Percentiles rank a stretch among this genome's conserved stretches.
Evolutionary conservation across 306 rosid genomes (phyloP).

Genomic region (Rubus idaeus): DNA sequence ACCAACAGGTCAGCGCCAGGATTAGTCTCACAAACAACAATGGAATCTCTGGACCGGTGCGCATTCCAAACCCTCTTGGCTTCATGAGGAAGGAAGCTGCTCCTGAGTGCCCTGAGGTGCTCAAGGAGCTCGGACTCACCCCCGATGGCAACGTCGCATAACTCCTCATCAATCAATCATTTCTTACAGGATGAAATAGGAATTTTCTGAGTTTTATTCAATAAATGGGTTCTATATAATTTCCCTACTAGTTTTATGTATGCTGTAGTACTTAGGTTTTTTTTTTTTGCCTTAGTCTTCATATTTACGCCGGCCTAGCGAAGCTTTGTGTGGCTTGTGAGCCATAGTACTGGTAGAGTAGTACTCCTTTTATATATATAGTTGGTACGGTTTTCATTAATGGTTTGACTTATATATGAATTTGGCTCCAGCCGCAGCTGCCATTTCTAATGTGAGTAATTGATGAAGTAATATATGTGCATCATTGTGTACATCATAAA

Average conservation of each 20-base stretch:
- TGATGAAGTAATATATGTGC: too few species aligned
- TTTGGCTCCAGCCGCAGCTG: background rate
- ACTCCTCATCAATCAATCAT: background rate
- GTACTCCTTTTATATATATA: background rate
- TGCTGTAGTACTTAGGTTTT: background rate
- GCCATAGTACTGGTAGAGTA: background rate
- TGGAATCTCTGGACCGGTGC: slow-evolving; percentile 48
- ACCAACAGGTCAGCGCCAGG: slow-evolving; percentile 39
- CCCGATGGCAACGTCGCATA: background rate
- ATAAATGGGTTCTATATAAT: background rate
- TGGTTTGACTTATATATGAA: background rate
- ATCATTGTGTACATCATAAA: too few species aligned
- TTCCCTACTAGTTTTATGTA: background rate
- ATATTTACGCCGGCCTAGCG: background rate
- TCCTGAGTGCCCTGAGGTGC: slow-evolving; percentile 39
- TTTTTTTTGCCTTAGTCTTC: background rate
- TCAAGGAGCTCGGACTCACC: slow-evolving; percentile 63
- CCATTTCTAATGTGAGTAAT: too few species aligned
- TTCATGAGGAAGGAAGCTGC: slow-evolving; percentile 46
- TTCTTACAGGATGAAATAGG: background rate
- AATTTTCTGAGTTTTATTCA: background rate
- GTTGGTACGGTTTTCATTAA: background rate
- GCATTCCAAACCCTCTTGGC: slow-evolving; percentile 73
- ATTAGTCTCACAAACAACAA: slow-evolving; percentile 58
- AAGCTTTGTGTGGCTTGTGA: background rate